These are phyloP conservation scores for Salix viminalis DNA, from an alignment of 345 rosid species.

Conservation along the genomic window DNA sequence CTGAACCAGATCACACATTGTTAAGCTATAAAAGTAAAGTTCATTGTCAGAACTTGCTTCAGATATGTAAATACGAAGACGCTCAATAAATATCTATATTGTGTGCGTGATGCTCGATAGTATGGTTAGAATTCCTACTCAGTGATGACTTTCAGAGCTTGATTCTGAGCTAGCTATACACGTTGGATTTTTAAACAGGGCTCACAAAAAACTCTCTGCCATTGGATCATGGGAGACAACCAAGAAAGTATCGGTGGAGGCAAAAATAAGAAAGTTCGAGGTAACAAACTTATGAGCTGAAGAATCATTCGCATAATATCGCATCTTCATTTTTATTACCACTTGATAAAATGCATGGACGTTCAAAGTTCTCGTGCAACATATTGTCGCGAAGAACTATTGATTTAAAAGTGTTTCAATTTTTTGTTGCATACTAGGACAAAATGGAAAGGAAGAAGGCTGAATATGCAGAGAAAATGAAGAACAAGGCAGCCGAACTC, in stretches of 20 bases:
- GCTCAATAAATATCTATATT: not conserved
- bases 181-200: constrained; percentile 35
- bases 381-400: not conserved
- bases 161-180: not conserved
- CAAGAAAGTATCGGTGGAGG: constrained; percentile 52
- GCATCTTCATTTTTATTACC: not conserved
- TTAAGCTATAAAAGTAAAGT: not conserved
- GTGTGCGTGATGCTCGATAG: not conserved
- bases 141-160: not conserved
- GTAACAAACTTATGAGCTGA: constrained; percentile 24
- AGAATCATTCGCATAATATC: not conserved
- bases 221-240: constrained; percentile 60
- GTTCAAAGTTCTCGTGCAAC: not conserved
- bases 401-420: not conserved
- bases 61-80: not conserved
- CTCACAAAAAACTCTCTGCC: constrained; percentile 47
- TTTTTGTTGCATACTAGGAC: constrained; percentile 37
- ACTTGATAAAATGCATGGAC: not conserved
- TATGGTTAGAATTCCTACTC: not conserved
- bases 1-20: not conserved
- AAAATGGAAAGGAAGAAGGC: constrained; percentile 54
- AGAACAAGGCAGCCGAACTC: constrained; percentile 53
- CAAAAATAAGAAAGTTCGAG: constrained; percentile 51
- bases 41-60: not conserved
- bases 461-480: constrained; percentile 46